These are phyloP conservation scores for Eucalyptus decipiens DNA, from an alignment of 345 rosid species.

Conservation along the genomic window DNA sequence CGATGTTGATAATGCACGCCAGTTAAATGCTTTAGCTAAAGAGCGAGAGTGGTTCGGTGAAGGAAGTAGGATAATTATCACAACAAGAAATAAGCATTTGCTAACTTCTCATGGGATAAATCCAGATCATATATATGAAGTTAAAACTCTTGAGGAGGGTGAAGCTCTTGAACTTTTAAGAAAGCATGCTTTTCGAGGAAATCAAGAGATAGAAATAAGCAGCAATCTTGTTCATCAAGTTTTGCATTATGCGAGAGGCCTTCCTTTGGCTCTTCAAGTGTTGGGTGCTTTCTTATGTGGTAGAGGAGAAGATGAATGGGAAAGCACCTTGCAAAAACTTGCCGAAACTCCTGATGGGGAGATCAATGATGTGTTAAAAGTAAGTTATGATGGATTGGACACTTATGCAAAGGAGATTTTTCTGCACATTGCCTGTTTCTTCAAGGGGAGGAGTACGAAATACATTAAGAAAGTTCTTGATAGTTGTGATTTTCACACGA, in stretches of 20 bases:
- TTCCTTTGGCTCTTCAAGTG: background rate
- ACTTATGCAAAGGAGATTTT: fast-evolving
- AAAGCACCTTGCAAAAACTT: background rate
- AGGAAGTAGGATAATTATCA: too few relatives aligned
- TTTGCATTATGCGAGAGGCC: background rate
- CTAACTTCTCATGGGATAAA: too few relatives aligned
- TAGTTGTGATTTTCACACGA: too few relatives aligned
- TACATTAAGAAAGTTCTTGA: too few relatives aligned
- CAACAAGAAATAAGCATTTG: too few relatives aligned
- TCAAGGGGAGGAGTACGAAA: fast-evolving
- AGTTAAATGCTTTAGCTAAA: too few relatives aligned
- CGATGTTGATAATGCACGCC: too few relatives aligned
- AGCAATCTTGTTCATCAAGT: fast-evolving
- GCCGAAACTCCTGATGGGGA: fast-evolving
- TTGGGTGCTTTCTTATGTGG: background rate
- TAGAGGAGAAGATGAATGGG: background rate
- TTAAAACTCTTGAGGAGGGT: too few relatives aligned
- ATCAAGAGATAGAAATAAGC: background rate
- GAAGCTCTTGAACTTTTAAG: too few relatives aligned
- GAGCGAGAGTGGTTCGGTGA: fast-evolving
- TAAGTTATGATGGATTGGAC: background rate
- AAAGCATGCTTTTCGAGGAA: too few relatives aligned
- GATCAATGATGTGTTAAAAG: too few relatives aligned
- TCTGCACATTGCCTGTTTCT: background rate
- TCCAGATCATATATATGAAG: fast-evolving